Evolutionary conservation across 1,284 basidiomycete species (phyloP), one percentile per base, ranked within the genome.

Genomic region (Tylopilus sp.): DNA sequence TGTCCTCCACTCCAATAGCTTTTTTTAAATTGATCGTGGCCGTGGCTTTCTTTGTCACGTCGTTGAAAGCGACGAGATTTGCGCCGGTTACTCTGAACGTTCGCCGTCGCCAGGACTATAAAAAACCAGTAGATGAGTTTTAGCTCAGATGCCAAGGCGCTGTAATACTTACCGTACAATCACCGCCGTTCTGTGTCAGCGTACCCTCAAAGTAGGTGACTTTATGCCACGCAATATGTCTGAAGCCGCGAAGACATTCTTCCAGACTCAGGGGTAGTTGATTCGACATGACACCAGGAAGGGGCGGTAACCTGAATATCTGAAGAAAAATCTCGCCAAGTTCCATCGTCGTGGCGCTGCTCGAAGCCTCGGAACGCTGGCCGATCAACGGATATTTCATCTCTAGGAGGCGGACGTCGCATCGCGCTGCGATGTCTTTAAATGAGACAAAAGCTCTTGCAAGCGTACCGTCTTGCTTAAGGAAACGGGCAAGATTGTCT

Each of bases 121-220:
- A 44, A 19, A n/a, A 41, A 42, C 13, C 30, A 18, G 16, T 21
- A 7, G 28, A 11, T 59, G 46, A 51, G 42, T 48, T 38, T 4
- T 25, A 28, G 15, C 15, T 25, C n/a, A 28, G 39, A 28, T 9
- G 13, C 8, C 0, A 8, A 41, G 33, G 0, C 7, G 2, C 3
- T 2, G 35, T 19, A 53, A 31, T 11, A 70, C 87, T 67, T 68
- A 95, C 93, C 51, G 72, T 78, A 64, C 94, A 97, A 68, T 97
- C 96, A n/a, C 94, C 96, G 5, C 96, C 96, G 53, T 81, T 82
- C 72, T 99, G 96, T 12, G 96, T 99, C 59, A 99, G 69, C 0
- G 84, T 86, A n/a, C 95, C 93, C 67, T 95, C 87, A 68, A 89
- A 89, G 65, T 95, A 93, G 41, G 89, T 89, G 50, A 87, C 79